These are phyloP conservation scores for Penicillium samsonianum DNA, from an alignment of 495 filamentous ascomycete genomes.

Conservation along the genomic window DNA sequence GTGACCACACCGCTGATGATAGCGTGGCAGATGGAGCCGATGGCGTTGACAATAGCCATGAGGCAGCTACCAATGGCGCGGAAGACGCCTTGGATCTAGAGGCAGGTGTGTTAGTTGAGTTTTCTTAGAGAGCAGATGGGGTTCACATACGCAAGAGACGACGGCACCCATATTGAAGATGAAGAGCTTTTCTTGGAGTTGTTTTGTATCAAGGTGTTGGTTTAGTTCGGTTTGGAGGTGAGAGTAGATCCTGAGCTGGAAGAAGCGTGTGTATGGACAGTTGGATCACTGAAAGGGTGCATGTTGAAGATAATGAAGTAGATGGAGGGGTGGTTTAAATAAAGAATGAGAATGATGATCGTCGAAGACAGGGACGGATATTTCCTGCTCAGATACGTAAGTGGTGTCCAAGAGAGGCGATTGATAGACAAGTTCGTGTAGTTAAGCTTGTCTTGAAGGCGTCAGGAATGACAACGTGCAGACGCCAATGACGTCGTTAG, in stretches of 20 bases:
- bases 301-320: conserved; percentile 21
- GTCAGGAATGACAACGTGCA: neutral
- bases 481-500: conserved; percentile 10
- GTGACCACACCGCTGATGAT: conserved; percentile 81
- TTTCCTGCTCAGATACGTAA: conserved; percentile 13
- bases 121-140: conserved; percentile 6
- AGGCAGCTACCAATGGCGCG: conserved; percentile 79
- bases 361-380: neutral
- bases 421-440: conserved; percentile 5
- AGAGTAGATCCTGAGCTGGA: conserved; percentile 27
- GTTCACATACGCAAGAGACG: conserved; percentile 83
- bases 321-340: conserved; percentile 17
- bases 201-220: conserved; percentile 6
- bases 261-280: conserved; percentile 34
- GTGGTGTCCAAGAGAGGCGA: conserved; percentile 9
- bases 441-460: conserved; percentile 5
- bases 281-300: conserved; percentile 38
- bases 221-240: conserved; percentile 24
- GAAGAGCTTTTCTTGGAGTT: conserved; percentile 1
- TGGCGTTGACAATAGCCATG: conserved; percentile 81
- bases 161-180: conserved; percentile 84
- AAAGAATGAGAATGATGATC: conserved; percentile 5
- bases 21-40: conserved; percentile 70
- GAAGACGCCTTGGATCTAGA: conserved; percentile 75
- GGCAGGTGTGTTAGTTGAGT: conserved; percentile 21